phyloP scores from a whole-genome alignment of 257 asterid genomes.

The Hygrophila difformis region DNA sequence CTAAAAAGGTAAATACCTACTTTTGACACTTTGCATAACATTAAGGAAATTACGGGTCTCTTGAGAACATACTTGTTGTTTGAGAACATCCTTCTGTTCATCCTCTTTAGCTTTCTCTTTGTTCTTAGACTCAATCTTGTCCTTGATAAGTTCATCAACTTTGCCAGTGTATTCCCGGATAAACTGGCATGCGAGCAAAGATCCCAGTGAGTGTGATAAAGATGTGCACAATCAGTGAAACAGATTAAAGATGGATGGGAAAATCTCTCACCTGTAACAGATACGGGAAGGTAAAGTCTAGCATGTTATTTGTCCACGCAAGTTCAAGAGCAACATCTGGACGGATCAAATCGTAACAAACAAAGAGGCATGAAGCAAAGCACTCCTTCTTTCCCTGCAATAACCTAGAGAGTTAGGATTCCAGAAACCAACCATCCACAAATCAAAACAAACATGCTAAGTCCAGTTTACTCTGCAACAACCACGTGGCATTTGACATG shows the following conservation, averaged over 20 bases:
- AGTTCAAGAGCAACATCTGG: constrained; percentile 94
- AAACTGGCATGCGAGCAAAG: constrained; percentile 45
- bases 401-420: constrained; percentile 1
- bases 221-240: not conserved
- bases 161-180: constrained; percentile 93
- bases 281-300: constrained; percentile 94
- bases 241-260: not conserved
- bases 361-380: constrained; percentile 95
- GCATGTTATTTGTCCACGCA: constrained; percentile 94
- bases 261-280: constrained; percentile 64
- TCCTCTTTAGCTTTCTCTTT: constrained; percentile 74
- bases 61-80: constrained; percentile 61
- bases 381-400: constrained; percentile 98
- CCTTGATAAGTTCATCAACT: constrained; percentile 87
- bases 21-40: not conserved
- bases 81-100: constrained; percentile 74
- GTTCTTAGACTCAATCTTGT: constrained; percentile 65
- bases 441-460: not conserved
- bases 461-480: too few relatives aligned
- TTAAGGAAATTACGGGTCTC: not conserved
- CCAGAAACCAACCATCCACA: constrained; percentile 8
- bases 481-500: too few relatives aligned
- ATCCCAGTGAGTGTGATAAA: too few relatives aligned
- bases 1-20: not conserved
- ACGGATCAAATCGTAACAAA: constrained; percentile 90